Evolutionary conservation across 805 yeast species (phyloP).

Genomic region (Barnettozyma botsteinii): DNA sequence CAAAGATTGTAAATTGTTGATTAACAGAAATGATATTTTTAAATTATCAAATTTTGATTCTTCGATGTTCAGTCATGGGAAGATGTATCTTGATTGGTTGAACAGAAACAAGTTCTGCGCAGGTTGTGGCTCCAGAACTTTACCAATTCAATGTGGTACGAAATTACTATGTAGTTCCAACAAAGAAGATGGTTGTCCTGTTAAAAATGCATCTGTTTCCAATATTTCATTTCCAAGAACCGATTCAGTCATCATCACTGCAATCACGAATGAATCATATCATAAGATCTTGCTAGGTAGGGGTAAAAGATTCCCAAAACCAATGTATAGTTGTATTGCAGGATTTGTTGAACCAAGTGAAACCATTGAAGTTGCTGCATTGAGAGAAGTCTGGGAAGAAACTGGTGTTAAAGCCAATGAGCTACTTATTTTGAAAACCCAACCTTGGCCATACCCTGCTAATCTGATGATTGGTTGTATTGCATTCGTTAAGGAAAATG

Average conservation of each 20-base stretch:
- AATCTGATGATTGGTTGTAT: conserved; percentile 91
- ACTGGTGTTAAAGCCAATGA: conserved; percentile 67
- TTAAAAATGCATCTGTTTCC: conserved; percentile 44
- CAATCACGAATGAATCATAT: conserved; percentile 58
- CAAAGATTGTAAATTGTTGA: background rate
- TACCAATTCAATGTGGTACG: conserved; percentile 64
- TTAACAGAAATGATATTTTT: conserved; percentile 17
- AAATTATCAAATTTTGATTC: conserved; percentile 40
- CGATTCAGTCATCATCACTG: conserved; percentile 83
- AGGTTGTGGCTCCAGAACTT: conserved; percentile 68
- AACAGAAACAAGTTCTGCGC: conserved; percentile 73
- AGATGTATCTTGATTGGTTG: conserved; percentile 85
- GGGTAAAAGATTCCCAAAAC: conserved; percentile 51
- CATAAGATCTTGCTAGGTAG: conserved; percentile 66
- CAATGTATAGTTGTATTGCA: conserved; percentile 80
- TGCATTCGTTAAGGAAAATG: conserved; percentile 68
- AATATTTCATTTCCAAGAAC: conserved; percentile 89
- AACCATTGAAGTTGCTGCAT: conserved; percentile 80
- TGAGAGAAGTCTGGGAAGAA: conserved; percentile 93
- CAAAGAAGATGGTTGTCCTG: conserved; percentile 26
- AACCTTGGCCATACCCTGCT: conserved; percentile 98
- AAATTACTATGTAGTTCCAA: conserved; percentile 43
- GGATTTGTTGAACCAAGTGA: conserved; percentile 97
- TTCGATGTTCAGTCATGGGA: conserved; percentile 70
- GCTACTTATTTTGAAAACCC: conserved; percentile 63